Base-by-base conservation (phyloP, 1,139 yeast species). In the Kodamaea alishanica region DNA sequence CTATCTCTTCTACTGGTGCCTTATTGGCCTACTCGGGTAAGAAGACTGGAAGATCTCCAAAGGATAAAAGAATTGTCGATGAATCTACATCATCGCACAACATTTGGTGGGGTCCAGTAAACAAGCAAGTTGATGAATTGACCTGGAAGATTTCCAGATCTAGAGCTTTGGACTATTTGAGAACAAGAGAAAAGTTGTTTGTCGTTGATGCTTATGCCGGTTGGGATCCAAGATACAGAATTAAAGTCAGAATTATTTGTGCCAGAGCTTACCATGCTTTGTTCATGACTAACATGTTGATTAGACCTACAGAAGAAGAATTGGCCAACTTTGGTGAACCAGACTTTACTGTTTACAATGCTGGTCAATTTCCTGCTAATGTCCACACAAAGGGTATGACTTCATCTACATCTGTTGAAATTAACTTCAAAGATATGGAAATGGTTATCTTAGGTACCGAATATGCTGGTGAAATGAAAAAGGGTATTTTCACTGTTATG, bases 61-160 rank as follows among this genome's bases (percentile, higher is more conserved):
- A 84, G 73, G 98, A 92, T 70, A 92, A 92, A 69, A 88, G 98
- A 73, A 87, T 92, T 66, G 97, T 92, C 50, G 97, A 90, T 55
- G 97, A 92, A 72, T 84, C 79, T 53, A 75, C 94, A 39, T 89
- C 97, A 30, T 67, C 77, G 42, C 79, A 86, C 47, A 73, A 90
- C 61, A 81, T 92, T 55, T 92, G 98, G 97, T 92, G 98, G 98
- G 98, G 98, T 25, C 97, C 97, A 7, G 98, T 92, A 55, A 92
- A 92, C 75, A 88, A 86, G 70, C 87, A 90, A 70, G 92, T 92
- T 56, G 84, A 88, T 48, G 96, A 88, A 68, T 81, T 84, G 62
- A 89, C 97, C 33, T 92, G 97, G 97, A 80, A 82, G 58, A 90
- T 92, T 56, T 87, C 94, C 64, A 84, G 96, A 65, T 94, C 94